Evolutionary conservation across 192 early-diverging fungal species (phyloP).

Genomic region (Coemansia asiatica): DNA sequence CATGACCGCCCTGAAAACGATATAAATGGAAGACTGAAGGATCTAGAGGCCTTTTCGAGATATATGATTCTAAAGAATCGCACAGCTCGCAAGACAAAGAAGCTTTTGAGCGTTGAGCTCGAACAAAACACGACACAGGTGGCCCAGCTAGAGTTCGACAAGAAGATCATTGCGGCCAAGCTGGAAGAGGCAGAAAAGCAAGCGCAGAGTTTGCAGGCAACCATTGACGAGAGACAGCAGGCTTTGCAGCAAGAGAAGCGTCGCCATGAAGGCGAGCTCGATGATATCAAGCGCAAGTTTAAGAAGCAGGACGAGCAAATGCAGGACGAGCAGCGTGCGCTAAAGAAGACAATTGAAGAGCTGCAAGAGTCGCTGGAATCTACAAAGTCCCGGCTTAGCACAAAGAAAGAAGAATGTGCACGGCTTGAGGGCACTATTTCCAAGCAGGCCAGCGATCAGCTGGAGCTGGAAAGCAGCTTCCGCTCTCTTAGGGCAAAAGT

Average conservation of each 20-base stretch:
- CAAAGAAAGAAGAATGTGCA: slow-evolving; percentile 34
- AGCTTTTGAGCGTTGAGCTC: slow-evolving; percentile 55
- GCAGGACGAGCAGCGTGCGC: slow-evolving; percentile 52
- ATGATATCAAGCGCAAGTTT: slow-evolving; percentile 35
- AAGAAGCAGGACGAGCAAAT: slow-evolving; percentile 24
- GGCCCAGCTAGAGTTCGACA: slow-evolving; percentile 46
- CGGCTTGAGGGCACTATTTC: slow-evolving; percentile 43
- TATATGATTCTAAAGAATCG: slow-evolving; percentile 58
- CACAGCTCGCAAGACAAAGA: slow-evolving; percentile 54
- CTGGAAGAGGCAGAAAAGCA: slow-evolving; percentile 31
- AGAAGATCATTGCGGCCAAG: slow-evolving; percentile 31
- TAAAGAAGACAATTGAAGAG: slow-evolving; percentile 31
- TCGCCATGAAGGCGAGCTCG: slow-evolving; percentile 27
- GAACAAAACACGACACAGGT: slow-evolving; percentile 53
- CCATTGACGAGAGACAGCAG: slow-evolving; percentile 12
- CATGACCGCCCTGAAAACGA: slow-evolving; percentile 32
- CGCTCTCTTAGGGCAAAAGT: slow-evolving; percentile 38
- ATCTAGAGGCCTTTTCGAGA: slow-evolving; percentile 61
- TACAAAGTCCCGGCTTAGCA: slow-evolving; percentile 21
- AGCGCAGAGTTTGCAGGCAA: slow-evolving; percentile 14
- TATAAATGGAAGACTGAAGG: slow-evolving; percentile 70
- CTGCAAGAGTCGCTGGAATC: slow-evolving; percentile 39
- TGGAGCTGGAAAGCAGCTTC: slow-evolving; percentile 44
- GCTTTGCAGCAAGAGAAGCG: slow-evolving; percentile 22
- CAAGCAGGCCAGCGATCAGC: slow-evolving; percentile 43